Base-by-base conservation (phyloP, 257 asterid species). In the Cynanchum wilfordii region DNA sequence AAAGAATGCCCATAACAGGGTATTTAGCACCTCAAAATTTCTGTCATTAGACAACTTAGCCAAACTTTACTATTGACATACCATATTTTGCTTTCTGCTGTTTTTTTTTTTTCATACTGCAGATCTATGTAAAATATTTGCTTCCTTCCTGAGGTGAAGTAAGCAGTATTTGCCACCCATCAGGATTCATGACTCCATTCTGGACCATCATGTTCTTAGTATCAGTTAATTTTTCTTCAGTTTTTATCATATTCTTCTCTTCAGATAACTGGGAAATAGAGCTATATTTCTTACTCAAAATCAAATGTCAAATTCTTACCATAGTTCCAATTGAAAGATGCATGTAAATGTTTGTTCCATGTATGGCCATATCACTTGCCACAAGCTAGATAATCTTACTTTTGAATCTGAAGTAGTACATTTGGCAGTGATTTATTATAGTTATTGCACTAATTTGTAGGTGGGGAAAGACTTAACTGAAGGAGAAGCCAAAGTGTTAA, bases 401-500 rank as follows among this genome's bases (percentile, higher is more conserved):
- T 67, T 45, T 38, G 24, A 69, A 52, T 60, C 66, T 60, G 66
- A 60, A 33, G 16, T 49, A 24, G 30, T 29, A 51, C 33, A 57
- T 30, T 67, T 75, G 25, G 15, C 10, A 42, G 7, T 7, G 47
- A 29, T 29, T 59, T 24, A 13, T n/a, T 1, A 30, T 13, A 20
- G 5, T 68, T 38, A 45, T 42, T 66, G 10, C 13, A 27, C n/a
- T 44, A 42, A 68, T 68, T 47, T 22, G 72, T 22, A 92, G 98
- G 88, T 90, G 1, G 99, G 97, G 51, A 89, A 87, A 64, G 99
- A 95, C 80, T 79, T 95, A 71, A 87, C 80, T 7, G 94, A 91
- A 82, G 98, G 93, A 33, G 97, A 95, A 82, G 97, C 97, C 1
- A 85, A 75, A 79, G 95, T 95, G 55, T 75, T 95, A 74, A 80